Base-by-base conservation (phyloP, 495 filamentous ascomycete genomes). In the Sordaria brevicollis region DNA sequence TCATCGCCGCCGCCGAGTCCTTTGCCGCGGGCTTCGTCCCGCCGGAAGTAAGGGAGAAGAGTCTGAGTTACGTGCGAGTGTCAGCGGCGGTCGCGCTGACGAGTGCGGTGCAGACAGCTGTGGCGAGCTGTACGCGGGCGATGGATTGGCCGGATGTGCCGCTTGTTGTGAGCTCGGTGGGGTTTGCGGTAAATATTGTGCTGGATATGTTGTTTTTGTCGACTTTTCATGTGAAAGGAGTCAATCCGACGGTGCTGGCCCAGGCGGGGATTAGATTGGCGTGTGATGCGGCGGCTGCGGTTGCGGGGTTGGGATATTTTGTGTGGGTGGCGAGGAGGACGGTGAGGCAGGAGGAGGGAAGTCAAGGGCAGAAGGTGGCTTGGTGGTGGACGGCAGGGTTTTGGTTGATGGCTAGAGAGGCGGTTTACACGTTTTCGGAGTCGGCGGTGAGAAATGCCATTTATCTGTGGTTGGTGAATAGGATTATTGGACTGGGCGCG, bases 71-170 rank as follows among this genome's bases (percentile, higher is more conserved):
- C 72, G 85, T 93, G 2, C 86, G 89, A 9, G 87, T 92, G 71
- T 84, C 81, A n/a, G 82, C 89, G 0, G 87, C 91, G 66, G 83
- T 83, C 8, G 83, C 86, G 0, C 73, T 92, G 11, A 87, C 85
- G 62, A 89, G 86, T 1, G 85, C 91, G 0, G 79, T 92, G 5
- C 86, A 92, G 77, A 86, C 84, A 5, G 88, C 89, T 0, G 86
- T 93, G 1, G 83, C 87, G 2, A 77, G 79, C 13, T 83, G 83
- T 4, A 92, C 90, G 3, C 79, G 91, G 67, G 87, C 90, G 1
- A 79, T 93, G 31, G 90, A 92, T 79, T 84, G 87, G 68, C 91
- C 91, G 1, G 90, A 93, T 74, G 86, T 93, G 2, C 90, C 91
- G 10, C 77, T 93, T 0, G 71, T 92, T 25, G 91, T 93, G 74